Base-by-base conservation (phyloP, 768 basidiomycete genomes). In the Suillus tomentosus region DNA sequence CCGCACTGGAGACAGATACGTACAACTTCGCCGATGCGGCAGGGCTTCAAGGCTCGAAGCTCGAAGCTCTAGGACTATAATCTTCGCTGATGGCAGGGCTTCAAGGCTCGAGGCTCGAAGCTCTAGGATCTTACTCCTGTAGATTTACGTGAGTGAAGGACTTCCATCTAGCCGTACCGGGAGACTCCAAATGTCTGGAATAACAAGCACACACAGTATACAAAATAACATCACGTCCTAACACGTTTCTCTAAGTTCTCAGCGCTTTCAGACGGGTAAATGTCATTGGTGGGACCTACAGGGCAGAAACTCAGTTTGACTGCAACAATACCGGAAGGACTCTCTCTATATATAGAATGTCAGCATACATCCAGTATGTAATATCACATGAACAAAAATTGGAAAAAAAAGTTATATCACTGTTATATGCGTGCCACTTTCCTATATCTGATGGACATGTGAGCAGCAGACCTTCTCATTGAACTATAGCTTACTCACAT, bases 401-500 rank as follows among this genome's bases (percentile, higher is more conserved):
- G 31, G 5, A 31, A 31, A 31, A 31, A 31, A 36, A 10, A 36
- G n/a, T 36, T 62, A 61, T 63, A 56, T 62, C 31, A 40, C n/a
- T 2, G 63, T 53, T 27, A 54, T 36, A 51, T 47, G 24, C 48
- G 58, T 57, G 3, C 40, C 37, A 11, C 39, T 48, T 45, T 5
- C 37, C 70, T 74, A 70, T 69, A 66, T 64, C 69, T 74, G 63
- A 63, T 24, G 11, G 40, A 60, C 59, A 53, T 48, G 31, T 72
- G 59, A 72, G 69, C 59, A 56, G 50, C 31, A 36, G 15, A 6
- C 53, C 31, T n/a, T n/a, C 53, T 54, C 19, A n/a, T 11, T 19
- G 48, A 61, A 37, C 36, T 37, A 40, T 8, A 45, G 5, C 62
- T 48, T 39, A 77, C 78, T 71, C 67, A 74, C 78, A 71, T 76